phyloP scores from a whole-genome alignment of 768 basidiomycete species.

The Cyclocybe aegerita region DNA sequence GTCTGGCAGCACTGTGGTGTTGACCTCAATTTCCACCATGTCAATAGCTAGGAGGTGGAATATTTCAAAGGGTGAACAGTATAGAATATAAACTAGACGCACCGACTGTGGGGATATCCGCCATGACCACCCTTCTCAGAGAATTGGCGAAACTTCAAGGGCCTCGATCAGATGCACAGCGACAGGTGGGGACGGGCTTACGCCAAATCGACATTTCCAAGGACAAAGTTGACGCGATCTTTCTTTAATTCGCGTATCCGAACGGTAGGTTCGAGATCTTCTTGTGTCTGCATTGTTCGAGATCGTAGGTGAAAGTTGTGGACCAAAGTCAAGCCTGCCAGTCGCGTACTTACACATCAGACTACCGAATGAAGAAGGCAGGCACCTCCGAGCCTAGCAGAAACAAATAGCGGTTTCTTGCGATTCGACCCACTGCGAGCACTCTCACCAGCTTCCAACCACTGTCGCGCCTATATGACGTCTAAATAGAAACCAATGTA shows the following conservation, averaged over 20 bases:
- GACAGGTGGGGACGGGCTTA: conserved; percentile 37
- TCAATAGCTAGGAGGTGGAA: conserved; percentile 76
- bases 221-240: conserved; percentile 86
- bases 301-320: too few species aligned
- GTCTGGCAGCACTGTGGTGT: conserved; percentile 92
- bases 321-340: too few species aligned
- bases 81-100: conserved; percentile 27
- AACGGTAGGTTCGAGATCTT: conserved; percentile 65
- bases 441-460: too few species aligned
- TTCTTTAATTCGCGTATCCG: conserved; percentile 83
- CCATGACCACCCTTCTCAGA: conserved; percentile 89
- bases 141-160: conserved; percentile 87
- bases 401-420: too few species aligned
- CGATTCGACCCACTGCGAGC: too few species aligned
- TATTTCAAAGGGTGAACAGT: neutral
- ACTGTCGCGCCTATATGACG: too few species aligned
- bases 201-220: conserved; percentile 97
- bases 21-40: conserved; percentile 89
- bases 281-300: conserved; percentile 35
- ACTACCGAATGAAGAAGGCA: too few species aligned
- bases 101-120: conserved; percentile 96
- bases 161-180: neutral
- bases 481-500: too few species aligned
- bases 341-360: too few species aligned
- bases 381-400: too few species aligned